phyloP scores from a whole-genome alignment of 2,329 filamentous ascomycete species.

The Aspergillus tamarii region DNA sequence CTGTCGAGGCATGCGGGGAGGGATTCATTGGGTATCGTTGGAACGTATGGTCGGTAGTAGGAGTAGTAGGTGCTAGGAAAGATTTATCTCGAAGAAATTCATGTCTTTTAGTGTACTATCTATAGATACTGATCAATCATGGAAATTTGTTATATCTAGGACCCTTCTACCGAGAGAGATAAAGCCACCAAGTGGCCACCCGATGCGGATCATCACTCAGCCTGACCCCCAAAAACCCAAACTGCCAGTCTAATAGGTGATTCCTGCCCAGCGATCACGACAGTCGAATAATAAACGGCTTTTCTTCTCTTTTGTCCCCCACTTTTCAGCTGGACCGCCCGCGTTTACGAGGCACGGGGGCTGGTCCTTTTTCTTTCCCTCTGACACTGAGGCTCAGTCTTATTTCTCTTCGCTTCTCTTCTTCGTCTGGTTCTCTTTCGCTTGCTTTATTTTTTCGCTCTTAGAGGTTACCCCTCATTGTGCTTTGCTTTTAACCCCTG shows the following conservation, averaged over 20 bases:
- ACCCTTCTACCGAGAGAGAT: not conserved
- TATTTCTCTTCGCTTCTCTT: not conserved
- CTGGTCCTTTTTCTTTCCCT: conserved; percentile 11
- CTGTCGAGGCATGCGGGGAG: not conserved
- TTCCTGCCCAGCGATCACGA: conserved; percentile 1
- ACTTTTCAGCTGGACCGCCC: conserved; percentile 25
- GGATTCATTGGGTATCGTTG: not conserved
- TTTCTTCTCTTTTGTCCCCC: conserved; percentile 1
- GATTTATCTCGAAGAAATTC: not conserved
- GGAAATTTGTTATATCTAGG: not conserved
- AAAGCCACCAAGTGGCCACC: not conserved
- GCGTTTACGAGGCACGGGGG: conserved; percentile 19
- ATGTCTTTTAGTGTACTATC: not conserved
- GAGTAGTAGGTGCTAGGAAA: not conserved
- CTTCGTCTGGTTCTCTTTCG: conserved; percentile 3
- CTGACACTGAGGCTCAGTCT: not conserved
- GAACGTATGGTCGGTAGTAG: not conserved
- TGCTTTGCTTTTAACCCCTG: conserved; percentile 16
- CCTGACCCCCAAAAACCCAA: not conserved
- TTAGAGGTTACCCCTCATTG: not conserved
- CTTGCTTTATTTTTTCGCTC: not conserved
- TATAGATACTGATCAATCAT: not conserved
- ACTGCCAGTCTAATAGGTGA: not conserved
- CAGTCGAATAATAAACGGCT: not conserved
- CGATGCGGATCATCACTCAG: not conserved